These are phyloP conservation scores for Vavraia culicis DNA, from an alignment of 371 early-diverging fungal genomes.

Conservation along the genomic window DNA sequence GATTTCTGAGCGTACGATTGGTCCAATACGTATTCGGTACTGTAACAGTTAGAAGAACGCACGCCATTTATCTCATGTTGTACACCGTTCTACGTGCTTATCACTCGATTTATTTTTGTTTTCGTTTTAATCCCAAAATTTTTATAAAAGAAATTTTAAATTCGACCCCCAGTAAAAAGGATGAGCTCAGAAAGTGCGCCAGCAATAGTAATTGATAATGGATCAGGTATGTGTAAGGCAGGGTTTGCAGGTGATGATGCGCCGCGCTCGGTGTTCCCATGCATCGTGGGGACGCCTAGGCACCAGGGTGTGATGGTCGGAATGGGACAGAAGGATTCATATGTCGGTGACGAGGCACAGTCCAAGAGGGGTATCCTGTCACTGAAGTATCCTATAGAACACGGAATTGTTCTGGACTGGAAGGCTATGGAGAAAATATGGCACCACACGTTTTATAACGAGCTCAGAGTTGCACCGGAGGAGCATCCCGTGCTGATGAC, in stretches of 20 bases:
- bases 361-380: constrained; percentile 94
- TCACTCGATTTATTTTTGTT: no score
- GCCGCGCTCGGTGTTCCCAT: constrained; percentile 87
- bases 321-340: constrained; percentile 98
- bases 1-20: no score
- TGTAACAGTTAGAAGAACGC: no score
- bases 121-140: no score
- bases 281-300: constrained; percentile 94
- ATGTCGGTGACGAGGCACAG: constrained; percentile 99
- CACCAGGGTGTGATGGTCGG: constrained; percentile 97
- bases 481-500: constrained; percentile 95
- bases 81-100: no score
- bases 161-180: no score
- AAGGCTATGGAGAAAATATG: constrained; percentile 99
- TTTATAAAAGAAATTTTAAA: no score
- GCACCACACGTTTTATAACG: constrained; percentile 88
- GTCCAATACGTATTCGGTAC: no score
- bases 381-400: constrained; percentile 96
- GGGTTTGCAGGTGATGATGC: constrained; percentile 99
- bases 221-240: constrained; percentile 99
- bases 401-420: constrained; percentile 99
- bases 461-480: constrained; percentile 63
- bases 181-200: no score
- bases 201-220: constrained; percentile 72
- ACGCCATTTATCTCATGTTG: no score